Evolutionary conservation across 1,284 basidiomycete genomes (phyloP), one percentile per base, ranked within the genome.

Genomic region (Pterula multifida): DNA sequence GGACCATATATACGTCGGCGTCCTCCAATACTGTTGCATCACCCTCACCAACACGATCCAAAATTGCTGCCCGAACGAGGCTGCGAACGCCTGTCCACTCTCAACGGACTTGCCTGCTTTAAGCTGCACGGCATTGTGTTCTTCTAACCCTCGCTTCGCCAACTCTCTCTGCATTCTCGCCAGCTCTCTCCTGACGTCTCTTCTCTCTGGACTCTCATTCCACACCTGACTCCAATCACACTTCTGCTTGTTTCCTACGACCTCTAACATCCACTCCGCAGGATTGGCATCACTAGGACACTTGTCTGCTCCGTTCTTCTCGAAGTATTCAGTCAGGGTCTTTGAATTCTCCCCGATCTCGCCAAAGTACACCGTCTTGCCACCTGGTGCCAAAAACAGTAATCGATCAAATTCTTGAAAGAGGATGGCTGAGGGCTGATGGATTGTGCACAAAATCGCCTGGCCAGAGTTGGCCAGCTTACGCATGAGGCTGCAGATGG

Each of bases 381-480:
- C 75, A 32, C 73, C 74, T 54, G 67, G 68, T 24, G 65, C 63
- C 17, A 74, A 61, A 12, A 75, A 64, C 15, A 75, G 55, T 11
- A 75, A 60, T 13, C 70, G 55, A 54, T 75, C 73, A 59, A 87
- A 85, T 35, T 73, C 71, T 57, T 73, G 69, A 64, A 75, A 75
- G 13, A 75, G 61, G 57, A 73, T 69, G 0, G 69, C 67, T 0
- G 69, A 72, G 42, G 82, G 82, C 58, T 85, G 83, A 61, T 85
- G 83, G 54, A 75, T 74, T 4, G 70, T 72, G 64, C 71, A 73
- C 24, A 78, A 64, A 52, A 75, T 75, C 3, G 71, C 70, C 64
- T 84, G 81, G 21, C 84, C 84, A 50, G 75, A 76, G 50, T 78
- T 72, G 46, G 82, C 78, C 26, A 86, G 71, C 55, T 78, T 76